Evolutionary conservation across 1,284 basidiomycete species (phyloP).

Genomic region (Ustilago esculenta): DNA sequence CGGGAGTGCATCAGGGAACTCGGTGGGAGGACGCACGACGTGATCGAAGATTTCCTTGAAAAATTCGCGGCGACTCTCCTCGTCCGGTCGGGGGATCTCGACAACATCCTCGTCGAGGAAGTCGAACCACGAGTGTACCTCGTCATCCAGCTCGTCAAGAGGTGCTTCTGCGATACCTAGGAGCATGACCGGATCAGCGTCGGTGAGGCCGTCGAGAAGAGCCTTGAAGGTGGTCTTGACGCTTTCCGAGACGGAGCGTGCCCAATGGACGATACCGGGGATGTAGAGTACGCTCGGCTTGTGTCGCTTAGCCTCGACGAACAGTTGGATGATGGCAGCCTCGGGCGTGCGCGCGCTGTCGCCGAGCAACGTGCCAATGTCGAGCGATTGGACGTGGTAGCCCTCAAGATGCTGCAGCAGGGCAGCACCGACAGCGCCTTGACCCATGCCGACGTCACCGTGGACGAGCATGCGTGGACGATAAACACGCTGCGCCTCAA

Average conservation of each 20-base stretch:
- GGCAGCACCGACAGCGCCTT: slow-evolving; percentile 86
- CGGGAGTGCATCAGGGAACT: slow-evolving; percentile 89
- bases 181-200: slow-evolving; percentile 90
- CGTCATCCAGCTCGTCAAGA: slow-evolving; percentile 77
- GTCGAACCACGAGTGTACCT: slow-evolving; percentile 93
- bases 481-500: slow-evolving; percentile 89
- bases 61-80: slow-evolving; percentile 77
- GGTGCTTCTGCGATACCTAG: slow-evolving; percentile 86
- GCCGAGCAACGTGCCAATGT: slow-evolving; percentile 86
- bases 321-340: slow-evolving; percentile 93
- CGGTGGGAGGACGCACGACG: slow-evolving; percentile 75
- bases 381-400: slow-evolving; percentile 91
- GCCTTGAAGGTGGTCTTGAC: slow-evolving; percentile 85
- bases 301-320: slow-evolving; percentile 95
- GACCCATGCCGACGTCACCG: slow-evolving; percentile 87
- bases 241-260: slow-evolving; percentile 82
- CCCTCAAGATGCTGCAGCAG: slow-evolving; percentile 93
- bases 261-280: slow-evolving; percentile 88
- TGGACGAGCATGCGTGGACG: slow-evolving; percentile 87
- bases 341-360: slow-evolving; percentile 90
- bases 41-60: slow-evolving; percentile 72
- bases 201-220: slow-evolving; percentile 87
- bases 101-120: slow-evolving; percentile 79
- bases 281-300: slow-evolving; percentile 96
- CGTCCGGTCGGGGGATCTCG: slow-evolving; percentile 69